Base-by-base conservation (phyloP, 2,329 filamentous ascomycete genomes). In the Pseudogymnoascus sp. region DNA sequence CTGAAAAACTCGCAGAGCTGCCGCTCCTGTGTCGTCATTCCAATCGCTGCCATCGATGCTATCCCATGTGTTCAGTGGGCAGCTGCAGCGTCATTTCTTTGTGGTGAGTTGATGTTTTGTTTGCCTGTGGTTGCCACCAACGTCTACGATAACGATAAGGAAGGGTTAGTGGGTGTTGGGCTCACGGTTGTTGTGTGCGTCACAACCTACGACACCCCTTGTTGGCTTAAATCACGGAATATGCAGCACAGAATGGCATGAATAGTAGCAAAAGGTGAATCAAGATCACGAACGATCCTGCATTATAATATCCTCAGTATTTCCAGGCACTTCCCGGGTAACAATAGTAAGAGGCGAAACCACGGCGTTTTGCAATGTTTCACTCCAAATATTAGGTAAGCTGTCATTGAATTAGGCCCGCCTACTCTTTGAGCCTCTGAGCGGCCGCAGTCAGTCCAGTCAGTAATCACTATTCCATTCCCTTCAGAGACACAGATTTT, bases 1-100 rank as follows among this genome's bases (percentile, higher is more conserved):
- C 89, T 85, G 72, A 99, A 84, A 72, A 90, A 86, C 75, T 89
- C 85, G 75, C 90, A 93, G 77, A 97, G 89, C 80, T 89, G 87
- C 77, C 83, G 87, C 82, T 96, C 92, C 74, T 86, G 84, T 17
- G 84, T 86, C 67, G 84, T 82, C 78, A 86, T 81, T 42, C 59
- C 59, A 60, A 86, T 86, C 26, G 67, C 71, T 64, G 23, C 56
- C 37, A 64, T 64, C 23, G 33, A 63, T 56, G 50, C 50, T 33
- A 56, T 56, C 50, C 50, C 50, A 56, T 33, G 29, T 56, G 29
- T 33, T 56, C 31, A 1, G 11, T 56, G 50, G 50, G 50, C n/a
- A 33, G 50, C 50, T 56, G 29, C 50, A 56, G 50, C 50, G 17
- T 56, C 29, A 56, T 56, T 33, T 56, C 50, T 56, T 56, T 56